Conservation (phyloP, 345 rosid species). For the Punica granatum region DNA sequence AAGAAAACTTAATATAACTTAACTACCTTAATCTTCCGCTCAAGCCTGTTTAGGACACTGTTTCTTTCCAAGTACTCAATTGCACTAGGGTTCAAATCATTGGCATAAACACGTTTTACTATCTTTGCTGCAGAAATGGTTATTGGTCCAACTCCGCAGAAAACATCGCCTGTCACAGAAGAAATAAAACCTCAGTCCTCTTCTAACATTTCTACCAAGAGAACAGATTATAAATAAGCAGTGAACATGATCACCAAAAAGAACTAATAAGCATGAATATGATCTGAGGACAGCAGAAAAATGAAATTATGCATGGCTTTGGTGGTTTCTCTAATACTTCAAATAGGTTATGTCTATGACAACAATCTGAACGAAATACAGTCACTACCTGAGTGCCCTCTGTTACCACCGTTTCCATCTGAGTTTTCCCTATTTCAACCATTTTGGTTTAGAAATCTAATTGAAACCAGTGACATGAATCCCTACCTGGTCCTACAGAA, state of each 20-base stretch:
- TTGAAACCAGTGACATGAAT: background rate
- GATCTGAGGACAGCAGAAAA: too few relatives aligned
- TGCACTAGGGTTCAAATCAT: constrained; percentile 83
- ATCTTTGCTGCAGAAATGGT: constrained; percentile 75
- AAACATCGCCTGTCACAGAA: constrained; percentile 66
- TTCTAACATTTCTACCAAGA: background rate
- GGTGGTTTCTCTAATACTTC: too few relatives aligned
- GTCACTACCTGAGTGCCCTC: background rate
- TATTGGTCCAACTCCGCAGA: constrained; percentile 79
- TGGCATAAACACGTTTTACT: constrained; percentile 79
- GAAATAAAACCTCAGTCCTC: background rate
- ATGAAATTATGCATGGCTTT: too few relatives aligned
- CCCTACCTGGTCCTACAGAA: background rate
- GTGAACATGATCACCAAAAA: too few relatives aligned
- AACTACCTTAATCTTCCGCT: constrained; percentile 60
- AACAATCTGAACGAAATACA: background rate
- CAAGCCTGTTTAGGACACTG: constrained; percentile 67
- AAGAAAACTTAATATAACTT: constrained; percentile 4
- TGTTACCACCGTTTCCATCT: background rate
- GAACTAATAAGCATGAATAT: too few relatives aligned
- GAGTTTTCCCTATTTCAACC: background rate
- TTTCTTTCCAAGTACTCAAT: constrained; percentile 73
- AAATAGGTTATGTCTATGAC: background rate
- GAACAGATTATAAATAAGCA: background rate
- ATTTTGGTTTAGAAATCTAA: background rate